Evolutionary conservation across 1,284 basidiomycete genomes (phyloP).

Genomic region (Rhodofomes roseus): DNA sequence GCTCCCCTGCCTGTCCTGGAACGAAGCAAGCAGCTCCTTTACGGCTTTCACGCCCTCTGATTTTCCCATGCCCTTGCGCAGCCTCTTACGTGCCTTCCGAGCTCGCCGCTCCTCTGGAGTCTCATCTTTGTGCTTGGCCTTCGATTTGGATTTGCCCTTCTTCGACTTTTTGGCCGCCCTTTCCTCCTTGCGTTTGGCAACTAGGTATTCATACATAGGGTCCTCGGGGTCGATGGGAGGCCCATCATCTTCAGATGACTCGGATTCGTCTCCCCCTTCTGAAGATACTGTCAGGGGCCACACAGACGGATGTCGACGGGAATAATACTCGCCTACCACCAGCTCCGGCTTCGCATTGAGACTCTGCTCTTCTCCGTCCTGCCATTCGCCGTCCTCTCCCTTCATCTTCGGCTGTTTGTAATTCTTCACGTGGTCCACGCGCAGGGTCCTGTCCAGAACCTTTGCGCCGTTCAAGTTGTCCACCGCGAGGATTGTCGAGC

Average conservation of each 20-base stretch:
- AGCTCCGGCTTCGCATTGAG: constrained; percentile 81
- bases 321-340: constrained; percentile 53
- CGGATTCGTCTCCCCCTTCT: constrained; percentile 54
- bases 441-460: constrained; percentile 81
- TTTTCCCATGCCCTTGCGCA: constrained; percentile 45
- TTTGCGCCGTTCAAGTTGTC: constrained; percentile 97
- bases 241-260: constrained; percentile 62
- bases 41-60: constrained; percentile 48
- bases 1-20: constrained; percentile 20
- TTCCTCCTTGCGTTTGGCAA: constrained; percentile 66
- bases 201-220: constrained; percentile 92
- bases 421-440: constrained; percentile 93
- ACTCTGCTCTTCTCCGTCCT: constrained; percentile 82
- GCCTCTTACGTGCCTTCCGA: constrained; percentile 64
- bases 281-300: constrained; percentile 5
- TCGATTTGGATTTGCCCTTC: constrained; percentile 47
- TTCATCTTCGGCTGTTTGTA: constrained; percentile 87
- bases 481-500: constrained; percentile 93
- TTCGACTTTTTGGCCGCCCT: constrained; percentile 59
- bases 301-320: neutral
- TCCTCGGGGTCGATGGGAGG: constrained; percentile 90
- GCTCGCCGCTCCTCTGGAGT: constrained; percentile 73
- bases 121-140: constrained; percentile 63
- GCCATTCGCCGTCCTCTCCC: constrained; percentile 84
- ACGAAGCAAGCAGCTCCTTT: constrained; percentile 38